A percentile compares a stretch with the other conserved stretches of the same genome.
phyloP scores from a whole-genome alignment of 2,329 filamentous ascomycete genomes.

The Exophiala lecanii-corni region DNA sequence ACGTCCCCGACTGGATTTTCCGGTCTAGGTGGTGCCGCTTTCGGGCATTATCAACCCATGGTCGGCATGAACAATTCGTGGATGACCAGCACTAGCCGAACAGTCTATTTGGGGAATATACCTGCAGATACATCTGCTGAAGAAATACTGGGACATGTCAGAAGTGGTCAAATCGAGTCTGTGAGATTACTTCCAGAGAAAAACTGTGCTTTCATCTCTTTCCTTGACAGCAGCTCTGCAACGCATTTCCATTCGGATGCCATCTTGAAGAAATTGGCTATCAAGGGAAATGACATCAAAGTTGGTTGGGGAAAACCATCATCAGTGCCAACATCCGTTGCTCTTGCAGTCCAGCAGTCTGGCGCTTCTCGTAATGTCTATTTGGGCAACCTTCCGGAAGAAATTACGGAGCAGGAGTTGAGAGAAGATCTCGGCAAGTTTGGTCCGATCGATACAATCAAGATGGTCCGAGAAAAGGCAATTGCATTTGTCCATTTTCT shows the following conservation, averaged over 20 bases:
- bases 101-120: conserved; percentile 96
- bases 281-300: conserved; percentile 98
- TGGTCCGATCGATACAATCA: conserved; percentile 92
- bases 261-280: conserved; percentile 98
- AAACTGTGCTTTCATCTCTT: conserved; percentile 99
- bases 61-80: conserved; percentile 54
- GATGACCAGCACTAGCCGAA: conserved; percentile 86
- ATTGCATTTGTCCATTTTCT: conserved; percentile 98
- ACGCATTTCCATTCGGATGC: conserved; percentile 99
- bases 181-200: conserved; percentile 94
- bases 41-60: conserved; percentile 65
- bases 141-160: conserved; percentile 92
- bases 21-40: conserved; percentile 56
- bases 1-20: conserved; percentile 80
- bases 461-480: conserved; percentile 94
- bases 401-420: conserved; percentile 84
- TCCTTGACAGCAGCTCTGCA: conserved; percentile 93
- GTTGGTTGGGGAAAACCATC: conserved; percentile 99
- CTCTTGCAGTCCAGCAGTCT: conserved; percentile 95
- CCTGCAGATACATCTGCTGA: conserved; percentile 96
- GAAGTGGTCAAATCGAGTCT: conserved; percentile 98
- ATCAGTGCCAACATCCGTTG: conserved; percentile 93
- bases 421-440: conserved; percentile 95
- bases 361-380: conserved; percentile 97
- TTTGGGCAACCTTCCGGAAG: conserved; percentile 85